A percentile compares a stretch with the other conserved stretches of the same genome.
Evolutionary conservation across 306 rosid genomes (phyloP).

Genomic region (Gastrolobium villosum): DNA sequence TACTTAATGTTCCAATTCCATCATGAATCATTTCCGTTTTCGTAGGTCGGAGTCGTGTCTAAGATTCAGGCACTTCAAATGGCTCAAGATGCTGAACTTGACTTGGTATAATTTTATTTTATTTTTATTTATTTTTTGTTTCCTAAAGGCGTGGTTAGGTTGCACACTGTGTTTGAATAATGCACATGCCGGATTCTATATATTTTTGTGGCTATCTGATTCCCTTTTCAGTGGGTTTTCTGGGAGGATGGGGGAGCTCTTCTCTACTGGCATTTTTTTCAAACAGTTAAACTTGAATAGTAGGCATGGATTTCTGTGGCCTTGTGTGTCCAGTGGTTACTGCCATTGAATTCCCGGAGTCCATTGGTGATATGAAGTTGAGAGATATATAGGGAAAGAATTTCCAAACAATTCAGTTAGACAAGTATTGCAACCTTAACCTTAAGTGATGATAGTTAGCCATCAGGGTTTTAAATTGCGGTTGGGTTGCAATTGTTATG

Average conservation of each 20-base stretch:
- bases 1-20: not conserved
- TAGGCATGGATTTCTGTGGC: no score
- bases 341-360: no score
- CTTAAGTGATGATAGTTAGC: not conserved
- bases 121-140: no score
- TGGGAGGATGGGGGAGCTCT: no score
- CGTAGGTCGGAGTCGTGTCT: constrained; percentile 75
- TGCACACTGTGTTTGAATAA: not conserved
- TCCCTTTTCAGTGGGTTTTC: no score
- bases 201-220: not conserved
- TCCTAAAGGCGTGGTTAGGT: not conserved
- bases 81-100: constrained; percentile 78
- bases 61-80: constrained; percentile 67
- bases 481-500: no score
- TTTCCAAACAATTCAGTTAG: not conserved
- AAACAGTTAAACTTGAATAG: no score
- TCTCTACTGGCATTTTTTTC: no score
- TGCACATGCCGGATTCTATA: not conserved
- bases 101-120: constrained; percentile 58
- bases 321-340: no score
- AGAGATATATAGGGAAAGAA: not conserved
- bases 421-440: not conserved
- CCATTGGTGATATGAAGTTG: not conserved
- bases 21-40: constrained; percentile 9
- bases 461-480: no score